Base-by-base conservation (phyloP, 192 early-diverging fungal genomes). In the Haplosporangium gracile region DNA sequence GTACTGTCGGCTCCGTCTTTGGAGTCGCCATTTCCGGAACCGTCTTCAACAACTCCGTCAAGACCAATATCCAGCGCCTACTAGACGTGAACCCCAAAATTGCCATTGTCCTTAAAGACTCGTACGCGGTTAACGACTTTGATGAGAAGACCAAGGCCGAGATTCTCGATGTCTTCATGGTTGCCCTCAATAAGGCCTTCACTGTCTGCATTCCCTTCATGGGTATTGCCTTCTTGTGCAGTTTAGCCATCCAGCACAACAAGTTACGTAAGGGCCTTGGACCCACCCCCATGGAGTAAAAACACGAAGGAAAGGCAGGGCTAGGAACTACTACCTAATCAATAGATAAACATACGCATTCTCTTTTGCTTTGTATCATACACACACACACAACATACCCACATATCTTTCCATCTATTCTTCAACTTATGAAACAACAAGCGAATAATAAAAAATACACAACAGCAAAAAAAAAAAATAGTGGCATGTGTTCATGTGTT, bases 181-280 rank as follows among this genome's bases (percentile, higher is more conserved):
- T 78, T 20, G 89, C 91, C 0, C 69, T 93, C 72, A 79, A 82
- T 32, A 79, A 77, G 53, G 89, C 92, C 16, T 93, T 93, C 87
- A 88, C 84, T 45, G 90, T 89, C 26, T 88, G 86, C 9, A 89
- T 90, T 34, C 89, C 91, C 16, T 88, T 93, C 76, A 89, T 88
- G 36, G 90, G 80, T 10, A 36, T 91, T 16, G 80, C 87, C 5
- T 89, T 91, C 49, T 45, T 92, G 38, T 79, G 82, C 65, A 88
- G 85, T 4, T 68, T 93, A 40, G 70, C 82, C 0, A 69, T 91
- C 34, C 74, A 84, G 76, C 85, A 90, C 79, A 45, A 82, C 74
- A 82, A 82, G 53, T 29, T 82, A 51, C 80, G 80, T 39, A 82
- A 82, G 71, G 7, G 1, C 36, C 45, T 68, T 10, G 76, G 70